Evolutionary conservation across 306 rosid genomes (phyloP), one percentile per base, ranked within the genome.

Genomic region (Hippophae tibetana): DNA sequence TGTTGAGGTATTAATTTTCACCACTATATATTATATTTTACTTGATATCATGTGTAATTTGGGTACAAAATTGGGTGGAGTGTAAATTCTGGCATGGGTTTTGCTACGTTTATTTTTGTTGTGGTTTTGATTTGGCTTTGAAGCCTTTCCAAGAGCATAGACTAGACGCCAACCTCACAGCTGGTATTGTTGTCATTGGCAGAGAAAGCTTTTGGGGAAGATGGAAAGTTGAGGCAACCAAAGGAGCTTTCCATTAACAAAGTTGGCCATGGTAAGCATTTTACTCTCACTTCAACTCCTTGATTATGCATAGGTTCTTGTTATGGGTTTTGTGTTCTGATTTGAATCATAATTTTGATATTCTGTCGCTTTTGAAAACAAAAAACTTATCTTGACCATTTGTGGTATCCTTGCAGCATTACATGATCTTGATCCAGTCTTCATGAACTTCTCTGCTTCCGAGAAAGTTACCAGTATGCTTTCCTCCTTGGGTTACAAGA

Each of bases 201-300:
- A 92, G 99, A 88, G 76, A 92, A 88, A 78, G 99, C 99, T 48
- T 88, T 85, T 80, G 84, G 78, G 57, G 86, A 74, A 67, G 93
- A 88, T 78, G 99, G 96, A 64, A 73, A 67, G 47, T 78, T 92
- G 52, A 86, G 75, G 80, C 99, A 92, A 66, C 82, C 86, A 3
- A 88, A 83, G 86, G 86, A 83, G 68, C 79, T 85, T 10, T 92
- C 96, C 42, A 69, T 92, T 56, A 92, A 92, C 72, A 92, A 88
- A 83, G 98, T 83, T 76, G 96, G 96, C 52, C 99, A 92, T 26
- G 98, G 96, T 87, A 65, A 66, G 77, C 5, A 40, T 69, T 54
- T 54, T 9, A 8, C 13, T 56, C 6, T 31, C 12, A 42, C 7
- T 45, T 11, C 6, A 5, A 3, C 49, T 12, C 10, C 26, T 42